phyloP scores from a whole-genome alignment of 352 stramenopile genomes.

The Phytophthora sansomeana region DNA sequence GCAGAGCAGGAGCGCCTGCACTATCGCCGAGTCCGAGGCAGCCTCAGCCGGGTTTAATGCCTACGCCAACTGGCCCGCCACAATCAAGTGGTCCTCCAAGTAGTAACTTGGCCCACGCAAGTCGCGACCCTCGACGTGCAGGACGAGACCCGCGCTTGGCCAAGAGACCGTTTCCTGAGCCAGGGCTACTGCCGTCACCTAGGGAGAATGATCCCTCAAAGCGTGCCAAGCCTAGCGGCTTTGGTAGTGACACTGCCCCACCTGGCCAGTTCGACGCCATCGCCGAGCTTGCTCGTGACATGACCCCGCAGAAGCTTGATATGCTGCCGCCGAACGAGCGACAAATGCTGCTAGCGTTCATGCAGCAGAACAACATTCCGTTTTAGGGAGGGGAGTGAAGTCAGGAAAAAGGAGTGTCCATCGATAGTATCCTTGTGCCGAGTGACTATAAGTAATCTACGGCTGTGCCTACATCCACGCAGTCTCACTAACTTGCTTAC shows the following conservation, averaged over 20 bases:
- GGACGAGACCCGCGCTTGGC: conserved; percentile 65
- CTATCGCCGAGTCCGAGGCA: conserved; percentile 35
- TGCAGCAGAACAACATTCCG: conserved; percentile 86
- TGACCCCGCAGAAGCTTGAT: conserved; percentile 85
- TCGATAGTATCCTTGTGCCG: conserved; percentile 20
- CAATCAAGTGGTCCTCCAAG: conserved; percentile 38
- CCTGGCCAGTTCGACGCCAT: conserved; percentile 66
- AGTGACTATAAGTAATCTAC: conserved; percentile 26
- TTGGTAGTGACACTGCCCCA: conserved; percentile 10
- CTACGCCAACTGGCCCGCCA: conserved; percentile 27
- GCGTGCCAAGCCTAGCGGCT: conserved; percentile 32
- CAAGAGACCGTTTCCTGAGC: conserved; percentile 47
- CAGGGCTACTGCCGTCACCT: conserved; percentile 28
- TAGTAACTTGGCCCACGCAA: conserved; percentile 38
- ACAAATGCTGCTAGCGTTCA: conserved; percentile 81
- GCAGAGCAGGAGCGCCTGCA: conserved; percentile 28
- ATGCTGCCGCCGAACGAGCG: conserved; percentile 81
- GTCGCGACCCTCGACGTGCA: conserved; percentile 62
- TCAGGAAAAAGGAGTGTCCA: conserved; percentile 19
- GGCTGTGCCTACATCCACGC: neutral
- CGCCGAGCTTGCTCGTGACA: conserved; percentile 76
- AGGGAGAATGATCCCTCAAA: conserved; percentile 37
- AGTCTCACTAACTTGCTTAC: neutral
- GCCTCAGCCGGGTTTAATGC: conserved; percentile 41
- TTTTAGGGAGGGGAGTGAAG: conserved; percentile 28